Evolutionary conservation across 2,329 filamentous ascomycete genomes (phyloP).

Genomic region (Pseudogymnoascus sp.): DNA sequence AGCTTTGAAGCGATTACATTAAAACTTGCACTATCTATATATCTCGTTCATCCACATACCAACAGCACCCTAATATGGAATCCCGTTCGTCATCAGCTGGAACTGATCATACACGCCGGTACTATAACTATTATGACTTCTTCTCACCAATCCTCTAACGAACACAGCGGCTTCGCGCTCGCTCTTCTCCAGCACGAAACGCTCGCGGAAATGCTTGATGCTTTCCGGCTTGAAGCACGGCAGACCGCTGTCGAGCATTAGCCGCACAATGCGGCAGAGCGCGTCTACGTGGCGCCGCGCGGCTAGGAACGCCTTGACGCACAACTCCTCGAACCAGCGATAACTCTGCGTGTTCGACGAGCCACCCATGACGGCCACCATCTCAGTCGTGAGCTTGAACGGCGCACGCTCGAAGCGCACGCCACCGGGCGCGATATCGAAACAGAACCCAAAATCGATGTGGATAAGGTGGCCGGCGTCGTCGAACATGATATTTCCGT

Average conservation of each 20-base stretch:
- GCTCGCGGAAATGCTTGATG: constrained; percentile 81
- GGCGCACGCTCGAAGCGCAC: constrained; percentile 96
- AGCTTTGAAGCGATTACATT: background rate
- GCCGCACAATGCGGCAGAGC: constrained; percentile 76
- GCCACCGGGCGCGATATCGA: constrained; percentile 94
- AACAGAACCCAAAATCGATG: constrained; percentile 99
- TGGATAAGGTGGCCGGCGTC: constrained; percentile 95
- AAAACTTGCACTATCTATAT: background rate
- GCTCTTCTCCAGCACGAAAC: constrained; percentile 85
- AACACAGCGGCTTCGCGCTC: constrained; percentile 93
- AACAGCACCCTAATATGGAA: constrained; percentile 56
- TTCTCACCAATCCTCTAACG: constrained; percentile 81
- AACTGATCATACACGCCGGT: constrained; percentile 98
- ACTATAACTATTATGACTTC: constrained; percentile 82
- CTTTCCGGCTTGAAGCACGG: constrained; percentile 98
- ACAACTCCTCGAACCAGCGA: constrained; percentile 93
- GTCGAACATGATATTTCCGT: constrained; percentile 99
- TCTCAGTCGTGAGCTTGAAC: constrained; percentile 95
- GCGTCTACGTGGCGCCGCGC: constrained; percentile 81
- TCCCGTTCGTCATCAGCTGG: constrained; percentile 93
- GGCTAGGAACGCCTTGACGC: constrained; percentile 90
- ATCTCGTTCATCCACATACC: background rate
- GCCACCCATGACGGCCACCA: constrained; percentile 98
- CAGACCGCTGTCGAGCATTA: constrained; percentile 94
- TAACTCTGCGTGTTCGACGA: constrained; percentile 78